Evolutionary conservation across 257 asterid species (phyloP).

Genomic region (Nicotiana knightiana): DNA sequence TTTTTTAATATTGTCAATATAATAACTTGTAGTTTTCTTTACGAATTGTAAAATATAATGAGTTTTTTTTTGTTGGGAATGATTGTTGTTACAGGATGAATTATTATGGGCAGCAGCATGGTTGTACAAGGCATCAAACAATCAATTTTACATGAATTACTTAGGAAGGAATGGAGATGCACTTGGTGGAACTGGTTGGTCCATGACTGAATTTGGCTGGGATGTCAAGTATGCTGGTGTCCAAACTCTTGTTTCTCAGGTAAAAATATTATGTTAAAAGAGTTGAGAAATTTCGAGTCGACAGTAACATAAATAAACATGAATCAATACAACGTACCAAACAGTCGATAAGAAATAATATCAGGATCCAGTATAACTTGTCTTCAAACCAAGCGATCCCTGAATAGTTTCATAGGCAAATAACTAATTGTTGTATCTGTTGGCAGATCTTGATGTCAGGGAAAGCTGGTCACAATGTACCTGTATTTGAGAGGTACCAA

Average conservation of each 20-base stretch:
- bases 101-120: constrained; percentile 97
- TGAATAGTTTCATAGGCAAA: not conserved
- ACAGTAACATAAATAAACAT: not conserved
- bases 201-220: constrained; percentile 97
- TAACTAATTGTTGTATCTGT: not conserved
- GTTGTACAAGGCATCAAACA: constrained; percentile 85
- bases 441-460: constrained; percentile 86
- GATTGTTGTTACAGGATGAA: constrained; percentile 56
- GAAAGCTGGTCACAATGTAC: constrained; percentile 48
- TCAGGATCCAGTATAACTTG: too few relatives aligned
- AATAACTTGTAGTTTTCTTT: too few relatives aligned
- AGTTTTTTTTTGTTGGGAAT: not conserved
- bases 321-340: too few relatives aligned
- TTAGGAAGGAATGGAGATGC: constrained; percentile 70
- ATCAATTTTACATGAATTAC: constrained; percentile 59
- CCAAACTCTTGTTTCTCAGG: constrained; percentile 88
- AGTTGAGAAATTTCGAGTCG: not conserved
- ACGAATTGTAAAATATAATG: not conserved
- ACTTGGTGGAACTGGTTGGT: constrained; percentile 97
- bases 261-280: not conserved
- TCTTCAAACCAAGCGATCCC: too few relatives aligned
- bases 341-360: too few relatives aligned
- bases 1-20: too few relatives aligned
- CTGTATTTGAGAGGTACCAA: constrained; percentile 52
- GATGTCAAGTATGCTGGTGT: constrained; percentile 97